Base-by-base conservation (phyloP, 1,139 yeast species). In the Zygoascus meyerae region DNA sequence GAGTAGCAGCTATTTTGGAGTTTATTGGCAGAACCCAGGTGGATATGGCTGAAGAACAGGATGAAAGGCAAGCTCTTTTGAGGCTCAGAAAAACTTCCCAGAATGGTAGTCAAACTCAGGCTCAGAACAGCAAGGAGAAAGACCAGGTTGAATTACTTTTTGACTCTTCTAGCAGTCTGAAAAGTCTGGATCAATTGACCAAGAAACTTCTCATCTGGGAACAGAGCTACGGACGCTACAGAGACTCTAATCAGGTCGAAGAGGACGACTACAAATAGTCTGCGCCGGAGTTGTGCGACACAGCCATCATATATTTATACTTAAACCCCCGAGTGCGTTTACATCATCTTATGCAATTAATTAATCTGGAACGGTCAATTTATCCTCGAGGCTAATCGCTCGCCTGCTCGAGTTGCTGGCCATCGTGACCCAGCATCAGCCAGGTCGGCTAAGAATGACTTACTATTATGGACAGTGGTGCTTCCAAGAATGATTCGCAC, bases 1-100 rank as follows among this genome's bases (percentile, higher is more conserved):
- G 98, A 48, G 86, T 89, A 1, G 85, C 90, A 4, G 95, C 96
- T 2, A 89, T 92, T 15, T 70, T 90, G 58, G 97, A 92, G 67
- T 92, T 90, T 74, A 74, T 90, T 29, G 87, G 87, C 7, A 73
- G 95, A 42, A 83, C 95, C 1, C 95, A 87, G 62, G 65, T 80
- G 49, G 97, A 92, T 60, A 69, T 89, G 52, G 82, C 81, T 39
- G 78, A 77, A 45, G 96, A 89, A 59, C 80, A 81, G 53, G 68
- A 72, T 8, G 73, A 74, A 49, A 77, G 85, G 56, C 68, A 70
- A 36, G 73, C 71, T 53, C 63, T 81, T 49, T 68, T 77, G 42
- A 69, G 45, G 8, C 57, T 53, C 36, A 46, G 58, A n/a, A 48
- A 50, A 28, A 46, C 37, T 33, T 36, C 40, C 17, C 30, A 16